Base-by-base conservation (phyloP, 257 asterid species). In the Solanum chmielewskii region DNA sequence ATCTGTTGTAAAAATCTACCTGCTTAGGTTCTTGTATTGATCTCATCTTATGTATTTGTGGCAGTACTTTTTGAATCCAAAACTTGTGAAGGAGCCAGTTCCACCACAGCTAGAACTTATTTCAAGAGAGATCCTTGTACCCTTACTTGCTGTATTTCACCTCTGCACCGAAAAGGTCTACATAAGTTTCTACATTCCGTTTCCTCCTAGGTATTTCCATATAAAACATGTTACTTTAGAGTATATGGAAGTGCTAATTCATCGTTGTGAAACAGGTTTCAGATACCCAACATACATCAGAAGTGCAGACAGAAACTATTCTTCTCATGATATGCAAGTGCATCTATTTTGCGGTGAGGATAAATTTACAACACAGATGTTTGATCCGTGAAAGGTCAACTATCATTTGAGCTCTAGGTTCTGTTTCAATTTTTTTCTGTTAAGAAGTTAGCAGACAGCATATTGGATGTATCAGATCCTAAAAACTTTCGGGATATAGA, bases 91-190 rank as follows among this genome's bases (percentile, higher is more conserved):
- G 90, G 93, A 91, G 88, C 93, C 93, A 66, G 93, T 91, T 69
- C 93, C 93, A 81, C 87, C 89, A 29, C 92, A 88, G 89, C 87
- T 91, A 69, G 93, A 91, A 86, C 84, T 91, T 66, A 91, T 91
- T 82, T 84, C 91, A 66, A 84, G 88, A 83, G 93, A 91, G 88
- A 87, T 91, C 60, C 90, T 91, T 70, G 89, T 88, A n/a, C 92
- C 93, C 78, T 90, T 90, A 83, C 87, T 91, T 83, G 59, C 90
- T 33, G 88, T 91, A 44, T 90, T 91, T 70, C 91, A 91, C 74
- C 88, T 88, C 41, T 33, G 64, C 59, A 88, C 89, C 25, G 82
- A 88, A 82, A 88, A 90, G 90, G 92, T 91, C 14, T n/a, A 74
- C 76, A 78, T 74, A 80, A 80, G 41, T 74, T 66, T 84, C 35